phyloP scores from a whole-genome alignment of 129 eudicot species.

The Chrysanthemum makinoi region DNA sequence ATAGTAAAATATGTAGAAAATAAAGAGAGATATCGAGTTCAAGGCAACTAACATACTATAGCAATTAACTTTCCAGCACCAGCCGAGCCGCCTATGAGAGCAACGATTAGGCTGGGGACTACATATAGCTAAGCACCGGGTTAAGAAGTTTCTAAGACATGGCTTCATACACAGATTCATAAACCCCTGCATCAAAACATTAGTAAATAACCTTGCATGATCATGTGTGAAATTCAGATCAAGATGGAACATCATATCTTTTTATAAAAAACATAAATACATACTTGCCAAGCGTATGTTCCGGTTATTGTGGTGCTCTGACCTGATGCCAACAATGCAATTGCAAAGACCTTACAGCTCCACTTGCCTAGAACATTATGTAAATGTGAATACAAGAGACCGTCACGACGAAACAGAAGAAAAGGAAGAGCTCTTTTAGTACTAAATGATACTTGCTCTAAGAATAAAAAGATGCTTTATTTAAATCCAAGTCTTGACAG shows the following conservation, averaged over 20 bases:
- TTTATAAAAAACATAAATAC: background rate
- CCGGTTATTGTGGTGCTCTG: slow-evolving; percentile 98
- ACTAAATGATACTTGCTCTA: too few species aligned
- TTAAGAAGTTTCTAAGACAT: slow-evolving; percentile 80
- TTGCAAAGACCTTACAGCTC: slow-evolving; percentile 94
- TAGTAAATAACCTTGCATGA: background rate
- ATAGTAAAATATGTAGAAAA: too few species aligned
- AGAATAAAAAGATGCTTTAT: too few species aligned
- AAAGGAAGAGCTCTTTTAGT: too few species aligned
- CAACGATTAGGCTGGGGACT: slow-evolving; percentile 85
- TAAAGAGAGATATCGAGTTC: background rate
- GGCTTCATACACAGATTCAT: slow-evolving; percentile 86
- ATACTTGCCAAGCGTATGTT: slow-evolving; percentile 95
- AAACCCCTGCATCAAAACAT: slow-evolving; percentile 60
- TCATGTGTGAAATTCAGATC: background rate
- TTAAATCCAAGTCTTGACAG: too few species aligned
- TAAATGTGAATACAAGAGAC: too few species aligned
- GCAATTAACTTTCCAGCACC: slow-evolving; percentile 94
- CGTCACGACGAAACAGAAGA: too few species aligned
- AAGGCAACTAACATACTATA: slow-evolving; percentile 49
- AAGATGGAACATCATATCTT: background rate
- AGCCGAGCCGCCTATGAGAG: slow-evolving; percentile 87
- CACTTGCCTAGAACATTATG: too few species aligned
- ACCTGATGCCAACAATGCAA: slow-evolving; percentile 98
- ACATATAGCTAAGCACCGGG: slow-evolving; percentile 73